Evolutionary conservation across 2,329 filamentous ascomycete genomes (phyloP).

Genomic region (Apiospora rasikravindrae): DNA sequence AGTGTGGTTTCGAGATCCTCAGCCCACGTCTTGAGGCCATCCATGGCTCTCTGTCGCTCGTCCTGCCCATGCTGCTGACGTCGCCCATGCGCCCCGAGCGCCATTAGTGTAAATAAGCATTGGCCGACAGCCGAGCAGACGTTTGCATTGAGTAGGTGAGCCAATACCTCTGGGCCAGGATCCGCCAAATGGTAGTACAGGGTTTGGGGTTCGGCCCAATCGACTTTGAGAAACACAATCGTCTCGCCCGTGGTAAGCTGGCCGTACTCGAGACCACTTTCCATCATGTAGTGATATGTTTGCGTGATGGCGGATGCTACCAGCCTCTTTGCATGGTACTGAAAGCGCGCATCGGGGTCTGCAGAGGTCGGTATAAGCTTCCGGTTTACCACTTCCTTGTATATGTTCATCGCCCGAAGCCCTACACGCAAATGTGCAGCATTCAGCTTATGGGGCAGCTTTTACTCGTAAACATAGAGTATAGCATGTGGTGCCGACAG

Average conservation of each 20-base stretch:
- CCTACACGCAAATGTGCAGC: constrained; percentile 46
- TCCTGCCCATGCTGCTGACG: constrained; percentile 37
- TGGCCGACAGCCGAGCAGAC: constrained; percentile 37
- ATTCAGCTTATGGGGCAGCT: constrained; percentile 53
- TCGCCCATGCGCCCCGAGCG: constrained; percentile 43
- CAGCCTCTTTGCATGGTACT: constrained; percentile 44
- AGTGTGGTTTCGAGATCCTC: constrained; percentile 34
- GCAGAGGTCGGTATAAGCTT: constrained; percentile 33
- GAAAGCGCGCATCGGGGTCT: constrained; percentile 39
- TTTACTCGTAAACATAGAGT: constrained; percentile 49
- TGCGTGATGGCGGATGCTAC: constrained; percentile 51
- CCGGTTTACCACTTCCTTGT: constrained; percentile 41
- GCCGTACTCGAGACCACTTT: constrained; percentile 49
- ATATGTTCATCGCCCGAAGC: constrained; percentile 48
- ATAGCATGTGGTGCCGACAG: constrained; percentile 27
- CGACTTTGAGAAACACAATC: constrained; percentile 50
- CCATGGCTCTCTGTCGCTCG: constrained; percentile 25
- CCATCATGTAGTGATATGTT: constrained; percentile 56
- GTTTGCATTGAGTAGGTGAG: constrained; percentile 28
- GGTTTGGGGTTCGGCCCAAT: constrained; percentile 33
- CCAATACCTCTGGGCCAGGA: constrained; percentile 33
- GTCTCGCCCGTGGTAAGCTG: constrained; percentile 49
- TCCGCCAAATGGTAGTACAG: constrained; percentile 41
- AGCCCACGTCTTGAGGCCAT: constrained; percentile 26
- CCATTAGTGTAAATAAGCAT: constrained; percentile 37